phyloP scores from a whole-genome alignment of 768 basidiomycete species.

The Rhizopogon sp. region DNA sequence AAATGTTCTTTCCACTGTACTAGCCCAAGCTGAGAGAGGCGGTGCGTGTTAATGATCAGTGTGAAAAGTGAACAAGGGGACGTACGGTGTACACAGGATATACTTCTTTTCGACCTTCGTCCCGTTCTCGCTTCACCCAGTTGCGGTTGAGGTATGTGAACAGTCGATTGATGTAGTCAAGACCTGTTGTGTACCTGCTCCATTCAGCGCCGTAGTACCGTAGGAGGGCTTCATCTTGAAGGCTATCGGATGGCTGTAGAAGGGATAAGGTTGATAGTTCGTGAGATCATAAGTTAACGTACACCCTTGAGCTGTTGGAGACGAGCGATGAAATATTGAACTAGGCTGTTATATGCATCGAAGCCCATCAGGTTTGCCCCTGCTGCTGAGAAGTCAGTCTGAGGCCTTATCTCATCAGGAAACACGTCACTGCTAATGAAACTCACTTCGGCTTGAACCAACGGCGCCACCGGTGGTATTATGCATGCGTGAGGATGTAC shows the following conservation, averaged over 20 bases:
- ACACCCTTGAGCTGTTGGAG: conserved; percentile 63
- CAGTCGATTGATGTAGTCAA: conserved; percentile 94
- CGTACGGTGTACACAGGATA: no score
- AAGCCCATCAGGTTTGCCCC: conserved; percentile 93
- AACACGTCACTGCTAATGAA: conserved; percentile 3
- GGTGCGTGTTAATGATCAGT: conserved; percentile 3
- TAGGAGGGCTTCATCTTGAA: conserved; percentile 85
- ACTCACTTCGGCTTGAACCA: conserved; percentile 74
- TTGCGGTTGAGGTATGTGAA: conserved; percentile 98
- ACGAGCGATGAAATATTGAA: conserved; percentile 80
- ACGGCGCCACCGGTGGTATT: conserved; percentile 38
- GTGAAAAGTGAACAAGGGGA: no score
- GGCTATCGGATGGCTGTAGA: conserved; percentile 65
- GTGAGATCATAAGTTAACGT: conserved; percentile 24
- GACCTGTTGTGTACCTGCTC: conserved; percentile 95
- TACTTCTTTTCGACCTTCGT: no score
- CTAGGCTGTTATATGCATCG: no score
- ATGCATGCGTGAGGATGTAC: conserved; percentile 82
- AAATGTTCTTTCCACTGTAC: conserved; percentile 95
- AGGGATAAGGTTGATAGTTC: conserved; percentile 8
- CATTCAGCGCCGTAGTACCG: conserved; percentile 91
- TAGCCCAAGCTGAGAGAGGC: conserved; percentile 67
- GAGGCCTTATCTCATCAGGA: conserved; percentile 4
- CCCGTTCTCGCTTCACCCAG: conserved; percentile 98
- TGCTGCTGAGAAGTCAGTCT: conserved; percentile 37